Evolutionary conservation across 2,329 filamentous ascomycete genomes (phyloP).

Genomic region (Diplodia mutila): DNA sequence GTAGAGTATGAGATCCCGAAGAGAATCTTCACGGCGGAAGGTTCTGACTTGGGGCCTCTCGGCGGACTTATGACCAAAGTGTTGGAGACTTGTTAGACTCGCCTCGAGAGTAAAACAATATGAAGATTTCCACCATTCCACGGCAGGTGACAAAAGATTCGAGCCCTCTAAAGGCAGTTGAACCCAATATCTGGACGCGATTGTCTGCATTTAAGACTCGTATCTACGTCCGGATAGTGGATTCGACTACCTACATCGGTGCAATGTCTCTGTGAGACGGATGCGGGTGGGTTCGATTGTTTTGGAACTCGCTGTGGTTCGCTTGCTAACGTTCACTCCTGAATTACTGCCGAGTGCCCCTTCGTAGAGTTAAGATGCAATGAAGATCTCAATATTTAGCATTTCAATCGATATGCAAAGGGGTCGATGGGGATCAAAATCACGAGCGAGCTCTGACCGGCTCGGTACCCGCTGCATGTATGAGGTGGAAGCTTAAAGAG

Average conservation of each 20-base stretch:
- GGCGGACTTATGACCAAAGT: conserved; percentile 40
- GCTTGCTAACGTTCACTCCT: not conserved
- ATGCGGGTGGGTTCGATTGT: no score
- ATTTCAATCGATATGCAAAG: not conserved
- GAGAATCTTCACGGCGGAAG: conserved; percentile 65
- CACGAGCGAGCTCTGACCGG: conserved; percentile 7
- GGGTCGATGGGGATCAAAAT: not conserved
- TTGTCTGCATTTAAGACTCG: no score
- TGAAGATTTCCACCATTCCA: not conserved
- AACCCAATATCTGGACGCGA: no score
- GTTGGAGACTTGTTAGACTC: conserved; percentile 34
- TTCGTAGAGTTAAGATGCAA: not conserved
- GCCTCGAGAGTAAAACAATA: not conserved
- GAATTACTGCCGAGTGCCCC: not conserved
- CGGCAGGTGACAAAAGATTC: no score
- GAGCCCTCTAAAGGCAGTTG: no score
- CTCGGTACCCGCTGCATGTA: not conserved
- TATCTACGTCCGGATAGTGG: no score
- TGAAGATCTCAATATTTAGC: conserved; percentile 8
- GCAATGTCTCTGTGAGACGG: no score
- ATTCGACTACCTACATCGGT: no score
- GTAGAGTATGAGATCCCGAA: conserved; percentile 95
- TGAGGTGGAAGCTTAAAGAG: conserved; percentile 10
- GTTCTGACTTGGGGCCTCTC: conserved; percentile 35
- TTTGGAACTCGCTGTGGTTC: no score